phyloP scores from a whole-genome alignment of 345 rosid genomes.

The Rubroshorea leprosula region DNA sequence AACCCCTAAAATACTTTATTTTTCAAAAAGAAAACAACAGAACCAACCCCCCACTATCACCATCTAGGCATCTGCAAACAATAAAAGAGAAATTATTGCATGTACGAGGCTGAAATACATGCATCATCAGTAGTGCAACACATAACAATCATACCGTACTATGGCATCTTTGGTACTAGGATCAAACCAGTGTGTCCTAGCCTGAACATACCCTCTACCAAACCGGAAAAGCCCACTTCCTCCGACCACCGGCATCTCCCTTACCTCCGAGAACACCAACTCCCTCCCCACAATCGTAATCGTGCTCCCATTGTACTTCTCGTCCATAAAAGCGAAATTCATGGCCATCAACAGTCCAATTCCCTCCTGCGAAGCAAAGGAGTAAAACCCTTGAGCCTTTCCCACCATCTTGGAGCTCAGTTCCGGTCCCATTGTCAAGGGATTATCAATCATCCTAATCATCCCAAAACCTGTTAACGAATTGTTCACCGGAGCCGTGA shows the following conservation, averaged over 20 bases:
- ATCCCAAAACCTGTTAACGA: slow-evolving; percentile 34
- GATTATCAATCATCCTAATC: slow-evolving; percentile 58
- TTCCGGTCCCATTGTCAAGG: slow-evolving; percentile 50
- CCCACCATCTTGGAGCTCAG: slow-evolving; percentile 57
- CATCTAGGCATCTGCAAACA: too few relatives aligned
- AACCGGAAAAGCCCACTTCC: slow-evolving; percentile 79
- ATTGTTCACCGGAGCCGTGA: slow-evolving; percentile 32
- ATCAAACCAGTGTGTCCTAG: slow-evolving; percentile 37
- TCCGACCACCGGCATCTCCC: slow-evolving; percentile 82
- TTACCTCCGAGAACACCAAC: slow-evolving; percentile 33
- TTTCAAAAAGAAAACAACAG: too few relatives aligned
- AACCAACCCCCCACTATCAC: too few relatives aligned
- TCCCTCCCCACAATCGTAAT: slow-evolving; percentile 65
- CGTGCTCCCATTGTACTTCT: slow-evolving; percentile 65
- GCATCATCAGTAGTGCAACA: slow-evolving; percentile 40
- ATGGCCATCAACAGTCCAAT: slow-evolving; percentile 55
- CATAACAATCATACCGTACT: slow-evolving; percentile 51
- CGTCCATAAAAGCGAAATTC: slow-evolving; percentile 64
- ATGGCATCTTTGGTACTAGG: slow-evolving; percentile 32
- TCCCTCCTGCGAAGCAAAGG: slow-evolving; percentile 47
- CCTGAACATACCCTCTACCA: slow-evolving; percentile 66
- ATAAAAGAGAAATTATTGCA: too few relatives aligned
- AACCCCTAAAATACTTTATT: too few relatives aligned
- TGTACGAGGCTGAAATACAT: not conserved
- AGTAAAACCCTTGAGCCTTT: slow-evolving; percentile 70